Conservation (phyloP, 2,329 filamentous ascomycete species). For the Aspergillus tubingensis region DNA sequence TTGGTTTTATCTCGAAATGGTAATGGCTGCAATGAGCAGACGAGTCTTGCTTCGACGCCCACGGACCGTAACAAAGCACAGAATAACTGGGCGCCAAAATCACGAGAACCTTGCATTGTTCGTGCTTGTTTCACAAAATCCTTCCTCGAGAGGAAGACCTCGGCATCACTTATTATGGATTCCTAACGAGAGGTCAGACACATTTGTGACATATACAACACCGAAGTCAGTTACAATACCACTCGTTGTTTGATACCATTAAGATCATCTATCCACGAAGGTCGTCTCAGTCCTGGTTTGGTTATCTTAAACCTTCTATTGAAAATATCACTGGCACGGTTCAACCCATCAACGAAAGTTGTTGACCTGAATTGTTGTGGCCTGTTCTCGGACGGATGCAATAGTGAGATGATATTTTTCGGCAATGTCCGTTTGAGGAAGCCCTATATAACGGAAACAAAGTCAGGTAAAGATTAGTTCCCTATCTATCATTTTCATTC, state of each 20-base stretch:
- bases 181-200: slow-evolving; percentile 43
- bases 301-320: slow-evolving; percentile 69
- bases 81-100: slow-evolving; percentile 86
- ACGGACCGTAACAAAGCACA: slow-evolving; percentile 81
- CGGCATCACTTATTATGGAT: slow-evolving; percentile 62
- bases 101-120: slow-evolving; percentile 75
- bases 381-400: slow-evolving; percentile 68
- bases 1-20: slow-evolving; percentile 60
- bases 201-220: slow-evolving; percentile 4
- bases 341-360: slow-evolving; percentile 77
- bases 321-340: slow-evolving; percentile 68
- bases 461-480: neutral
- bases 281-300: slow-evolving; percentile 67
- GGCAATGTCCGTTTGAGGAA: slow-evolving; percentile 65
- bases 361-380: slow-evolving; percentile 75
- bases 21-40: slow-evolving; percentile 86
- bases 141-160: slow-evolving; percentile 66
- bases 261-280: slow-evolving; percentile 73
- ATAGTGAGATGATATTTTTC: slow-evolving; percentile 64
- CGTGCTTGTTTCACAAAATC: slow-evolving; percentile 75
- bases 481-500: neutral
- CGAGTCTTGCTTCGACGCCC: slow-evolving; percentile 78
- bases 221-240: slow-evolving; percentile 22
- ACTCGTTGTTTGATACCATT: slow-evolving; percentile 61
- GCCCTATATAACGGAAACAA: slow-evolving; percentile 18